Evolutionary conservation across 2,329 filamentous ascomycete genomes (phyloP).

Genomic region (Dactylonectria macrodidyma): DNA sequence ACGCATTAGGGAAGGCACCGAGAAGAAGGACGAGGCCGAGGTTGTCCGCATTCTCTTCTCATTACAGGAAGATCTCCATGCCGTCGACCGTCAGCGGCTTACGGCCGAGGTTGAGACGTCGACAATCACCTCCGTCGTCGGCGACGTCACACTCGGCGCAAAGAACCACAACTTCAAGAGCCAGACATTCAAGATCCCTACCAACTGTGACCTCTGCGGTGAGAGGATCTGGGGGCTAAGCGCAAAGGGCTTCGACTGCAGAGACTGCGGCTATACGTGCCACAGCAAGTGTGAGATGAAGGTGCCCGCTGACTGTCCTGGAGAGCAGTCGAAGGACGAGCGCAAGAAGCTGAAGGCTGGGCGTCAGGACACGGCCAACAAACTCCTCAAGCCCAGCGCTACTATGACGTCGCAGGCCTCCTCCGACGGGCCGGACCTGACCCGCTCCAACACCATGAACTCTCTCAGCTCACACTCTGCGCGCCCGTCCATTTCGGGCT

Average conservation of each 20-base stretch:
- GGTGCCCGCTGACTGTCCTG: conserved; percentile 94
- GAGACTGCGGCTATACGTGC: conserved; percentile 97
- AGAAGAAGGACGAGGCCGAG: conserved; percentile 90
- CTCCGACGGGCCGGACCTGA: conserved; percentile 77
- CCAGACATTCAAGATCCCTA: conserved; percentile 99
- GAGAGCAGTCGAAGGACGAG: conserved; percentile 93
- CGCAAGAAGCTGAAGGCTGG: conserved; percentile 93
- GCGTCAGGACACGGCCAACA: conserved; percentile 84
- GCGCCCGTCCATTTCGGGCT: conserved; percentile 80
- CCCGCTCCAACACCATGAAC: conserved; percentile 88
- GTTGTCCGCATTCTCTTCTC: conserved; percentile 87
- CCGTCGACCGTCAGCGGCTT: conserved; percentile 85
- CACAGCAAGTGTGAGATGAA: conserved; percentile 99
- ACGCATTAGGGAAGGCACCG: conserved; percentile 84
- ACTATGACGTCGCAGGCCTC: conserved; percentile 57
- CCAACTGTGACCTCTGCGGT: conserved; percentile 96
- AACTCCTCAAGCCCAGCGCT: conserved; percentile 65
- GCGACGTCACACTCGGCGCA: conserved; percentile 92
- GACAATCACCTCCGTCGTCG: conserved; percentile 91
- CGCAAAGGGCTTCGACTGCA: conserved; percentile 96
- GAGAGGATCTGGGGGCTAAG: conserved; percentile 98
- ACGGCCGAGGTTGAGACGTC: conserved; percentile 94
- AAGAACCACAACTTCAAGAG: conserved; percentile 98
- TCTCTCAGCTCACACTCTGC: conserved; percentile 89
- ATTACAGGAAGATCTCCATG: conserved; percentile 87